Evolutionary conservation across 805 yeast species (phyloP).

Genomic region (Candida gorgasii): DNA sequence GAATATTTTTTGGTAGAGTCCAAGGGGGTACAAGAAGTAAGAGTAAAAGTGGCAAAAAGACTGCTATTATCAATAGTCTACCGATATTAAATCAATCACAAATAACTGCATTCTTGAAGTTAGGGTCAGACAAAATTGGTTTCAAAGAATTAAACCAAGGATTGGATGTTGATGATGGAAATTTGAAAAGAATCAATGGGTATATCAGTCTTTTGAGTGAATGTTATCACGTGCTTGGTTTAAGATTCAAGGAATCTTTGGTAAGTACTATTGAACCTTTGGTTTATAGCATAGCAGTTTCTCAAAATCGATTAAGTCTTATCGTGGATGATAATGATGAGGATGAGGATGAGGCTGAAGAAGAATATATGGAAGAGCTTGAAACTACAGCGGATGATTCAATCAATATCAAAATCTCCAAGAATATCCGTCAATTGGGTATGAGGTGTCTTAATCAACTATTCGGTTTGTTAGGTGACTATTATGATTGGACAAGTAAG

Average conservation of each 20-base stretch:
- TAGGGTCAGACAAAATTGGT: constrained; percentile 60
- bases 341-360: constrained; percentile 6
- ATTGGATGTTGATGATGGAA: constrained; percentile 24
- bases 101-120: constrained; percentile 57
- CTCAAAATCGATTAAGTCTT: constrained; percentile 37
- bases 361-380: constrained; percentile 18
- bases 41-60: constrained; percentile 68
- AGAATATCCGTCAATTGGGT: constrained; percentile 65
- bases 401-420: constrained; percentile 46
- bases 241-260: constrained; percentile 50
- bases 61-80: constrained; percentile 64
- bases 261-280: constrained; percentile 57
- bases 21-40: constrained; percentile 69
- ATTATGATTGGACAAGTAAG: constrained; percentile 55
- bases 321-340: constrained; percentile 1
- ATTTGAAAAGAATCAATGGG: constrained; percentile 58
- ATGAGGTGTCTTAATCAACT: constrained; percentile 61
- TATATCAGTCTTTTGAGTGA: constrained; percentile 63
- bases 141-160: constrained; percentile 33
- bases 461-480: constrained; percentile 52
- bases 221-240: constrained; percentile 58
- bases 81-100: constrained; percentile 55
- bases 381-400: constrained; percentile 7
- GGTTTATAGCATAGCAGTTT: constrained; percentile 51
- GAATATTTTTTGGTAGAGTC: constrained; percentile 85